A percentile compares a stretch with the other conserved stretches of the same genome.
Conservation (phyloP, 306 rosid species). For the Hippophae tibetana region DNA sequence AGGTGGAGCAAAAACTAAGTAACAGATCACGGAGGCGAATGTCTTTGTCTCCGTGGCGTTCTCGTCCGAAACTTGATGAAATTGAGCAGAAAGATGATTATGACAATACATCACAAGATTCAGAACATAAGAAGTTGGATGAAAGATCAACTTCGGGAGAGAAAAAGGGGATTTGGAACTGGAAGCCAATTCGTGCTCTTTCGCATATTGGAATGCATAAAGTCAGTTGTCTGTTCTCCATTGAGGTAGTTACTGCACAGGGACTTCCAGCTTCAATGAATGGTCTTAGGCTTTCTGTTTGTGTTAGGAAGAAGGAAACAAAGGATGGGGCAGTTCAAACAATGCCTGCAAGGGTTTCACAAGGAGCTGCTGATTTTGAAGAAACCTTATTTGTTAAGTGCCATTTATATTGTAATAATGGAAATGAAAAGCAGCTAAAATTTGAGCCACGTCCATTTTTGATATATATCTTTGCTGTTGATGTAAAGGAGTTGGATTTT, state of each 20-base stretch:
- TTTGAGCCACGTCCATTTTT: slow-evolving; percentile 79
- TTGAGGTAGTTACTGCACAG: slow-evolving; percentile 74
- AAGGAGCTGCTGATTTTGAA: slow-evolving; percentile 91
- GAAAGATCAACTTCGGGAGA: slow-evolving; percentile 29
- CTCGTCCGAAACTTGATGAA: slow-evolving; percentile 47
- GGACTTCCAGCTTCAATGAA: slow-evolving; percentile 92
- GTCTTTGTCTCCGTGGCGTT: slow-evolving; percentile 91
- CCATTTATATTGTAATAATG: slow-evolving; percentile 49
- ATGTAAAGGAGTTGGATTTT: slow-evolving; percentile 80
- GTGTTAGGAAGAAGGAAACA: slow-evolving; percentile 89
- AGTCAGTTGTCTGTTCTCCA: slow-evolving; percentile 71
- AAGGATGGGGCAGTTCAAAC: slow-evolving; percentile 88
- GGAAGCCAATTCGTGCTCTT: slow-evolving; percentile 91
- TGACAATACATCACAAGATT: slow-evolving; percentile 8
- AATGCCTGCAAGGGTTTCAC: slow-evolving; percentile 85
- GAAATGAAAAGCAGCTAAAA: slow-evolving; percentile 41
- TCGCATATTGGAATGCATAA: slow-evolving; percentile 82
- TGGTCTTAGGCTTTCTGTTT: slow-evolving; percentile 70
- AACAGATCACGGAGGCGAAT: slow-evolving; percentile 51
- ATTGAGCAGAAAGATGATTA: slow-evolving; percentile 9
- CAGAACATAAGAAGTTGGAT: slow-evolving; percentile 29
- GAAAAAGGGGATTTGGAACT: slow-evolving; percentile 85
- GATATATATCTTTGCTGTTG: slow-evolving; percentile 72
- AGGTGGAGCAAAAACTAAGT: slow-evolving; percentile 14
- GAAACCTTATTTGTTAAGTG: slow-evolving; percentile 84